Percentiles rank a stretch among this genome's conserved stretches.
Evolutionary conservation across 306 rosid genomes (phyloP).

Genomic region (Trifolium subterraneum): DNA sequence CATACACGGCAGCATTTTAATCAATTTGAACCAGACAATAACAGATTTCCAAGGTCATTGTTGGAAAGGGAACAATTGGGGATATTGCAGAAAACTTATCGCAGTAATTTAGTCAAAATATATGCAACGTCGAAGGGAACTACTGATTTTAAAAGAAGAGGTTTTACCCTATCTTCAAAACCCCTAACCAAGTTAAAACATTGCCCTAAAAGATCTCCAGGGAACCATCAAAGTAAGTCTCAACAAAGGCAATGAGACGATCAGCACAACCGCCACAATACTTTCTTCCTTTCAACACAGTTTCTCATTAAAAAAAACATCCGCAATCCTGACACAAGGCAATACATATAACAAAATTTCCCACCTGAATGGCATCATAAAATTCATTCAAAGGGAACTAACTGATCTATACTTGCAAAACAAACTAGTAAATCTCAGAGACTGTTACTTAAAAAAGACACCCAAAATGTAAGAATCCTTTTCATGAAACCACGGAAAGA

Average conservation of each 20-base stretch:
- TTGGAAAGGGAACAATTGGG: no score
- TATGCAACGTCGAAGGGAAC: neutral
- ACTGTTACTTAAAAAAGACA: slow-evolving; percentile 48
- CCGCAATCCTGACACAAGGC: slow-evolving; percentile 49
- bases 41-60: no score
- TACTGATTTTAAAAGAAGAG: neutral
- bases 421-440: slow-evolving; percentile 47
- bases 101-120: neutral
- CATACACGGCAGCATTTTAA: no score
- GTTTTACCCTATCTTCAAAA: neutral
- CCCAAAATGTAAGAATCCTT: slow-evolving; percentile 47
- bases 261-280: slow-evolving; percentile 32
- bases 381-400: slow-evolving; percentile 65
- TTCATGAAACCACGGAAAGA: slow-evolving; percentile 48
- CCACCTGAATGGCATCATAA: slow-evolving; percentile 74
- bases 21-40: no score
- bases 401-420: slow-evolving; percentile 50
- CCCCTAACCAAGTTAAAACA: neutral
- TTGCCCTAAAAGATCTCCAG: neutral
- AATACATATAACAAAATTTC: slow-evolving; percentile 57
- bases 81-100: neutral
- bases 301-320: slow-evolving; percentile 46
- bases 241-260: neutral
- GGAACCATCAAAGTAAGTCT: neutral
- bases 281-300: slow-evolving; percentile 12